Percentiles rank a stretch among this genome's conserved stretches.
phyloP scores from a whole-genome alignment of 2,329 filamentous ascomycete species.

The Apiospora aurea region DNA sequence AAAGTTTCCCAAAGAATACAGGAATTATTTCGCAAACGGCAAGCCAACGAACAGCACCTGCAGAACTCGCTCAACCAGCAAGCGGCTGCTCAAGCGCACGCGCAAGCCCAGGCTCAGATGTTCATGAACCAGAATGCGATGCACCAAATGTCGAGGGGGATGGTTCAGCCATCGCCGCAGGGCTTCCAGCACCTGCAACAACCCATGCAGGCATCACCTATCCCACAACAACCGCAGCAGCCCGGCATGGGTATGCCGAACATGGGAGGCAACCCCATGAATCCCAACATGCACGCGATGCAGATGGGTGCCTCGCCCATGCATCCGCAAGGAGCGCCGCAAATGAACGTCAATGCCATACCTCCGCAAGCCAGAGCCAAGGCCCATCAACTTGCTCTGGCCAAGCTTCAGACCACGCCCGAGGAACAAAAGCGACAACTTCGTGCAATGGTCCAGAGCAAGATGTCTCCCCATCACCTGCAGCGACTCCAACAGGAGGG shows the following conservation, averaged over 20 bases:
- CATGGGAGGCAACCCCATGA: constrained; percentile 43
- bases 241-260: constrained; percentile 52
- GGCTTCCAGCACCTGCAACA: constrained; percentile 66
- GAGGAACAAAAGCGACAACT: constrained; percentile 55
- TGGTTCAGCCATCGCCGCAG: constrained; percentile 58
- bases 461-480: constrained; percentile 48
- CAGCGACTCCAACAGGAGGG: constrained; percentile 52
- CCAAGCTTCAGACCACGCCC: constrained; percentile 48
- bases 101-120: constrained; percentile 50
- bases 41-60: constrained; percentile 56
- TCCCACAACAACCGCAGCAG: constrained; percentile 54
- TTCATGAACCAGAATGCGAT: constrained; percentile 59
- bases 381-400: constrained; percentile 53
- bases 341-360: constrained; percentile 45
- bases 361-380: constrained; percentile 52
- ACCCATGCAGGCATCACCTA: constrained; percentile 62
- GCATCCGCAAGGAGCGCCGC: constrained; percentile 35
- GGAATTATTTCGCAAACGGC: constrained; percentile 59
- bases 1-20: constrained; percentile 53
- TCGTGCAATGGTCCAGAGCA: constrained; percentile 47
- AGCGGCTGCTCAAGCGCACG: constrained; percentile 46
- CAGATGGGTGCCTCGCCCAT: constrained; percentile 44
- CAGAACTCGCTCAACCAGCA: constrained; percentile 58
- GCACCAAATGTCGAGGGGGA: constrained; percentile 60
- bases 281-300: constrained; percentile 41